These are phyloP conservation scores for Alternaria conjuncta DNA, from an alignment of 2,329 filamentous ascomycete genomes.

Conservation along the genomic window DNA sequence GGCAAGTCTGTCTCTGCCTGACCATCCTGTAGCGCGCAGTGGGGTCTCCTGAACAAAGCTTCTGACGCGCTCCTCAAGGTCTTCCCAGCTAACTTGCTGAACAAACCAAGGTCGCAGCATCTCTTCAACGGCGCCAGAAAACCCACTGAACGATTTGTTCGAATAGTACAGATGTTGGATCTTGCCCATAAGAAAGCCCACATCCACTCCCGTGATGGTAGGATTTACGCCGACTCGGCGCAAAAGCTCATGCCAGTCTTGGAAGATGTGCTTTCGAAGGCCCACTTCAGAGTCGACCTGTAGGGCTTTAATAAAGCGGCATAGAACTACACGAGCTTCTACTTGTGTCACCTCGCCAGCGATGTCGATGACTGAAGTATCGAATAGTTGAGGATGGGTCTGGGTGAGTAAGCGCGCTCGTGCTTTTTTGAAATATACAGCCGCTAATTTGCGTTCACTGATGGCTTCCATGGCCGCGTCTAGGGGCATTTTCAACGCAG, in stretches of 20 bases:
- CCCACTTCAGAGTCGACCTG: background rate
- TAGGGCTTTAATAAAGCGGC: conserved; percentile 22
- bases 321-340: conserved; percentile 32
- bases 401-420: conserved; percentile 25
- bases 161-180: conserved; percentile 18
- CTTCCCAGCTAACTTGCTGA: conserved; percentile 16
- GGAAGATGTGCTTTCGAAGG: conserved; percentile 1
- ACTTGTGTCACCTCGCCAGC: conserved; percentile 25
- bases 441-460: conserved; percentile 4
- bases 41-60: conserved; percentile 25
- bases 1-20: conserved; percentile 24
- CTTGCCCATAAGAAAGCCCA: conserved; percentile 28
- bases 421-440: conserved; percentile 11
- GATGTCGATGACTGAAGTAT: conserved; percentile 27
- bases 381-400: conserved; percentile 19
- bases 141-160: background rate
- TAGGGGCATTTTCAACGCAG: background rate
- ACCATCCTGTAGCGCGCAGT: conserved; percentile 30
- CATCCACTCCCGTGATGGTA: conserved; percentile 29
- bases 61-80: conserved; percentile 26
- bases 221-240: conserved; percentile 30
- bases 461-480: conserved; percentile 11
- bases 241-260: conserved; percentile 13
- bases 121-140: conserved; percentile 10
- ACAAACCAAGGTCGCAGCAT: conserved; percentile 25